These are phyloP conservation scores for Stemphylium vesicarium DNA, from an alignment of 2,329 filamentous ascomycete genomes.

Conservation along the genomic window DNA sequence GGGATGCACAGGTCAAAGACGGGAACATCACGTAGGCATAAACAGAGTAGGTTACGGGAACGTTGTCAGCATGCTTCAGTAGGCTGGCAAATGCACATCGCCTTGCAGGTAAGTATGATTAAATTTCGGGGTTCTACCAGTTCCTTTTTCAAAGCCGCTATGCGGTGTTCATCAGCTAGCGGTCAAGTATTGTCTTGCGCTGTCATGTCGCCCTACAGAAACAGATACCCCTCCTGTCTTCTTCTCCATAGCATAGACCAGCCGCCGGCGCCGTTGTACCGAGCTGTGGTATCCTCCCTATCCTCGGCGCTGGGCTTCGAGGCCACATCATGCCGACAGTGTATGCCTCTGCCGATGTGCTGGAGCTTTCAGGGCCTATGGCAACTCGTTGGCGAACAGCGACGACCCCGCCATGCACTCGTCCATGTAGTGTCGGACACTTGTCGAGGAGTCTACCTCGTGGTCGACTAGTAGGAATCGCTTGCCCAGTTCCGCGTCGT, in stretches of 20 bases:
- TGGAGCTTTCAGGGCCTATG: background rate
- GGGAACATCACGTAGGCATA: no score
- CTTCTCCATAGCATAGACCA: background rate
- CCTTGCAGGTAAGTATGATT: no score
- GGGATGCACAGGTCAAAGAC: no score
- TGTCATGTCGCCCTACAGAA: no score
- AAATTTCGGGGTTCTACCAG: no score
- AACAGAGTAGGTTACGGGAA: no score
- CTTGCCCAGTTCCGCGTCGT: background rate
- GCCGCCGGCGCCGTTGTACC: background rate
- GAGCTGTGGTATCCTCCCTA: background rate
- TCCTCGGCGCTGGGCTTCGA: background rate
- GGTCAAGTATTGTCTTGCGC: no score
- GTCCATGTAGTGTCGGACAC: background rate
- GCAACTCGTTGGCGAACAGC: background rate
- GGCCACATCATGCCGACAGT: background rate
- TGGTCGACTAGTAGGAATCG: background rate
- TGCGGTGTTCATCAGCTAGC: no score
- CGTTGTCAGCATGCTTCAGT: no score
- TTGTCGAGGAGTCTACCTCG: background rate
- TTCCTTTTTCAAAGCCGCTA: no score
- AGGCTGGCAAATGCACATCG: no score
- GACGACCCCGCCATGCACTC: slow-evolving; percentile 1
- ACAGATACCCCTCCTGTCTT: background rate
- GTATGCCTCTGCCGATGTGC: background rate